Evolutionary conservation across 2,329 filamentous ascomycete species (phyloP).

Genomic region (Hypoxylon sp.): DNA sequence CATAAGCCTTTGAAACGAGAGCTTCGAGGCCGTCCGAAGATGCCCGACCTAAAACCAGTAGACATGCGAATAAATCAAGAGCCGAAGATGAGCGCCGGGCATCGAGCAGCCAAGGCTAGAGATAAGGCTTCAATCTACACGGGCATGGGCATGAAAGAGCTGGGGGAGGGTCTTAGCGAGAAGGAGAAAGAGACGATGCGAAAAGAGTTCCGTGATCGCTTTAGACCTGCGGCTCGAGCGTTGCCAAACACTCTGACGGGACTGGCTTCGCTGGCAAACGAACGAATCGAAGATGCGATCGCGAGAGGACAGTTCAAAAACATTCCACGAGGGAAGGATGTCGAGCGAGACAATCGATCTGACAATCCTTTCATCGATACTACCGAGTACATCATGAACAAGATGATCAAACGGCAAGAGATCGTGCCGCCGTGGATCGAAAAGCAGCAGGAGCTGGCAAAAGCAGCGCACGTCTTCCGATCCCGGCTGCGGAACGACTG

Average conservation of each 20-base stretch:
- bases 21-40: constrained; percentile 56
- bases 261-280: constrained; percentile 83
- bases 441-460: constrained; percentile 90
- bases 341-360: constrained; percentile 83
- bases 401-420: constrained; percentile 96
- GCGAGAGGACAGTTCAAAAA: constrained; percentile 87
- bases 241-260: constrained; percentile 82
- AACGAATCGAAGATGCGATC: constrained; percentile 91
- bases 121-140: constrained; percentile 65
- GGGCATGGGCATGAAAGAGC: constrained; percentile 55
- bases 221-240: constrained; percentile 73
- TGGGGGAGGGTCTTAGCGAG: constrained; percentile 67
- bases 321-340: constrained; percentile 78
- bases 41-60: constrained; percentile 55
- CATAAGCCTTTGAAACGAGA: constrained; percentile 70
- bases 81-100: constrained; percentile 52
- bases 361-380: constrained; percentile 93
- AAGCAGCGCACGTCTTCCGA: constrained; percentile 74
- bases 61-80: constrained; percentile 59
- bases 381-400: constrained; percentile 98
- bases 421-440: constrained; percentile 98
- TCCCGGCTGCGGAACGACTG: constrained; percentile 80
- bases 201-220: constrained; percentile 80
- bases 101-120: constrained; percentile 61
- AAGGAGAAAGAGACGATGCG: constrained; percentile 76